phyloP scores from a whole-genome alignment of 2,329 filamentous ascomycete genomes.

The Sordariomycetes sp. region DNA sequence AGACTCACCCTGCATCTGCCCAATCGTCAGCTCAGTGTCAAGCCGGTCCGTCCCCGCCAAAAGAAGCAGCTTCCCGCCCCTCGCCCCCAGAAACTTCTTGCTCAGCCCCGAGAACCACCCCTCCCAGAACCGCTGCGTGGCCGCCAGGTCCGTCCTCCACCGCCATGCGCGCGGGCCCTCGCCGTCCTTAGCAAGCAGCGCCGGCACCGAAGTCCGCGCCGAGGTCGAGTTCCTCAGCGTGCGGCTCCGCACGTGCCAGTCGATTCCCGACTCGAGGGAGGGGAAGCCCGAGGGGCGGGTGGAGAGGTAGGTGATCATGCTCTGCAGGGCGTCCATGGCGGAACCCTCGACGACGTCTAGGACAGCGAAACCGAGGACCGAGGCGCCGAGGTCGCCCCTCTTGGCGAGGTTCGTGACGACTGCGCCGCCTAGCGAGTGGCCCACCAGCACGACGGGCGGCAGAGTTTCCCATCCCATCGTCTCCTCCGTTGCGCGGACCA shows the following conservation, averaged over 20 bases:
- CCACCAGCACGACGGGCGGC: slow-evolving; percentile 70
- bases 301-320: slow-evolving; percentile 85
- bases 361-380: slow-evolving; percentile 74
- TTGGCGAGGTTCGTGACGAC: slow-evolving; percentile 76
- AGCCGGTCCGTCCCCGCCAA: slow-evolving; percentile 81
- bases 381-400: slow-evolving; percentile 45
- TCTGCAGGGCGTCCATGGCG: slow-evolving; percentile 85
- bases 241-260: slow-evolving; percentile 85
- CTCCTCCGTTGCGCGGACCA: slow-evolving; percentile 52
- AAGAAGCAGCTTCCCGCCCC: slow-evolving; percentile 72
- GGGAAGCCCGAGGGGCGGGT: slow-evolving; percentile 68
- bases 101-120: slow-evolving; percentile 86
- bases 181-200: slow-evolving; percentile 44
- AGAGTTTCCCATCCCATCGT: slow-evolving; percentile 61
- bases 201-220: slow-evolving; percentile 80
- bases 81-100: slow-evolving; percentile 70
- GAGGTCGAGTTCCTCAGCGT: slow-evolving; percentile 74
- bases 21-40: slow-evolving; percentile 86
- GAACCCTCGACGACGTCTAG: slow-evolving; percentile 93
- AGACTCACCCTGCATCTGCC: slow-evolving; percentile 79
- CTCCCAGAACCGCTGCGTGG: slow-evolving; percentile 86
- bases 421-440: slow-evolving; percentile 86
- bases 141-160: slow-evolving; percentile 75
- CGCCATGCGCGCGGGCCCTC: slow-evolving; percentile 43
- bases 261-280: slow-evolving; percentile 67